Evolutionary conservation across 805 yeast genomes (phyloP).

Genomic region (Candida parachauliodes): DNA sequence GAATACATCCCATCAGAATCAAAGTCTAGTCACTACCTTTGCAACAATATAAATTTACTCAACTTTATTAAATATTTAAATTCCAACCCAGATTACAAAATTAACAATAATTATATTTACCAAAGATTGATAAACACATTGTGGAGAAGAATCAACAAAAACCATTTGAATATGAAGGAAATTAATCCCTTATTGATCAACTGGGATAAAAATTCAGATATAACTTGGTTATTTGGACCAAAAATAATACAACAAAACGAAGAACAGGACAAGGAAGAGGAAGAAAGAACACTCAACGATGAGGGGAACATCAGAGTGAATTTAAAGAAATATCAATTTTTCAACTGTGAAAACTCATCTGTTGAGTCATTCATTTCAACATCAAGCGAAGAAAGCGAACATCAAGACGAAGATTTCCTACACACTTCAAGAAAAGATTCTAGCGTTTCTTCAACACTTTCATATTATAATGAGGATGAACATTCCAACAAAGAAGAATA

Average conservation of each 20-base stretch:
- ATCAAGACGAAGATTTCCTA: constrained; percentile 7
- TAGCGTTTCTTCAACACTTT: constrained; percentile 6
- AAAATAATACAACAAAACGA: constrained; percentile 14
- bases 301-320: not conserved
- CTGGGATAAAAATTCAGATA: constrained; percentile 54
- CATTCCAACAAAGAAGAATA: constrained; percentile 4
- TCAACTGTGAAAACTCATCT: constrained; percentile 7
- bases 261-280: constrained; percentile 4
- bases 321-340: constrained; percentile 7
- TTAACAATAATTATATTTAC: constrained; percentile 8
- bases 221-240: constrained; percentile 56
- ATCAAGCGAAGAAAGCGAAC: not conserved
- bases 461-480: constrained; percentile 3
- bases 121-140: constrained; percentile 31
- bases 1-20: constrained; percentile 11
- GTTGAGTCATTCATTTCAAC: constrained; percentile 10
- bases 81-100: constrained; percentile 9
- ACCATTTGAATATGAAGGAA: constrained; percentile 23
- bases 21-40: constrained; percentile 12
- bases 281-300: too few relatives aligned
- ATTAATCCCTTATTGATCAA: constrained; percentile 44
- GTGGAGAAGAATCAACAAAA: constrained; percentile 40
- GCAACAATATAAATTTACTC: constrained; percentile 17
- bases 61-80: constrained; percentile 11
- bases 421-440: constrained; percentile 8